A percentile compares a stretch with the other conserved stretches of the same genome.
These are phyloP conservation scores for Cryptosporidium tyzzeri DNA, from an alignment of 169 alveolate genomes.

Conservation along the genomic window DNA sequence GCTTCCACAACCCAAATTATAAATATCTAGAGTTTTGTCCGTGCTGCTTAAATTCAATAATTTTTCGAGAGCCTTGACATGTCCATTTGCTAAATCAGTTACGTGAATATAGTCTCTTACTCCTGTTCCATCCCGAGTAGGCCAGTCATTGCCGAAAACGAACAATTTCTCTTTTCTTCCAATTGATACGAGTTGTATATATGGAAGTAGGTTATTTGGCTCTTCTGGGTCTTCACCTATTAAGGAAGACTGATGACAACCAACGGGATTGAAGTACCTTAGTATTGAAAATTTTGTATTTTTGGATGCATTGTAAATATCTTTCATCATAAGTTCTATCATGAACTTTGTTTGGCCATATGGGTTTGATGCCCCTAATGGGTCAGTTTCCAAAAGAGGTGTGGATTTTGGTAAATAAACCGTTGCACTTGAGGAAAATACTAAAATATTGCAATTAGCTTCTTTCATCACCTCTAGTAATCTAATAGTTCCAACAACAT, in stretches of 20 bases:
- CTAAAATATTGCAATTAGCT: constrained; percentile 83
- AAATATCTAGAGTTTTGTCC: constrained; percentile 80
- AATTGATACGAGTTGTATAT: constrained; percentile 87
- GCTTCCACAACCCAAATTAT: constrained; percentile 92
- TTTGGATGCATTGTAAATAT: constrained; percentile 75
- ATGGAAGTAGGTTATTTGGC: constrained; percentile 91
- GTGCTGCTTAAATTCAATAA: constrained; percentile 9
- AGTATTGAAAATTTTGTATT: constrained; percentile 78
- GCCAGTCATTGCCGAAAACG: constrained; percentile 93
- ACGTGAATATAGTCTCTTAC: constrained; percentile 94
- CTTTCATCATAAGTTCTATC: constrained; percentile 86
- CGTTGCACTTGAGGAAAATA: constrained; percentile 92
- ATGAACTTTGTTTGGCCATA: constrained; percentile 91
- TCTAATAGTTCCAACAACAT: constrained; percentile 89
- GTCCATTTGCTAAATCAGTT: constrained; percentile 94
- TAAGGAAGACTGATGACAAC: constrained; percentile 91
- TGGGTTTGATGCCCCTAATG: constrained; percentile 89
- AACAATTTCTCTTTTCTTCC: constrained; percentile 78
- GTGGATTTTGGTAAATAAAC: constrained; percentile 90
- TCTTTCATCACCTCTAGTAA: constrained; percentile 86
- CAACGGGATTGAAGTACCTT: constrained; percentile 94
- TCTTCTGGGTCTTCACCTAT: constrained; percentile 93
- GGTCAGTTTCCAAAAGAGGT: constrained; percentile 78
- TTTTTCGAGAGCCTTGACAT: constrained; percentile 88
- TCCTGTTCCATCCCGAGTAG: constrained; percentile 92